Evolutionary conservation across 176 grass and related monocot species (phyloP).

Genomic region (Bromus sterilis): DNA sequence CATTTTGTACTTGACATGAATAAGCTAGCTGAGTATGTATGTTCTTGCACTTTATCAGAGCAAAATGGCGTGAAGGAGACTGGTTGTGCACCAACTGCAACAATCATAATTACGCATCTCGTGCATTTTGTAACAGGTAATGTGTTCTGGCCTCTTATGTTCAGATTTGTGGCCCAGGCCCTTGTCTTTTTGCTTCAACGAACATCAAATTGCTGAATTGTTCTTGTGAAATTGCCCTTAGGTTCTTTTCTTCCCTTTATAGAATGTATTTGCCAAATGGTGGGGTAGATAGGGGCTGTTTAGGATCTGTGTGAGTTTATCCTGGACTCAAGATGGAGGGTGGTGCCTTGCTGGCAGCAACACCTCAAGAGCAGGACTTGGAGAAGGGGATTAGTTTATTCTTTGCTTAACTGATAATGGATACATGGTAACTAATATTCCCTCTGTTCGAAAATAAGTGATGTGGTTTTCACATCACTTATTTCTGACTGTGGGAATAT

Average conservation of each 20-base stretch:
- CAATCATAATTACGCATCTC: constrained; percentile 99
- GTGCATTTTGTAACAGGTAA: constrained; percentile 92
- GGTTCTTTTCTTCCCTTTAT: neutral
- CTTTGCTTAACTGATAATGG: neutral
- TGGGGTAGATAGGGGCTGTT: neutral
- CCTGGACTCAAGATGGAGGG: neutral
- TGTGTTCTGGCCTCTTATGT: neutral
- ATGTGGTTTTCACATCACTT: no score
- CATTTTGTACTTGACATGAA: neutral
- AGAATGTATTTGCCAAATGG: neutral
- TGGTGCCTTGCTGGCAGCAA: neutral
- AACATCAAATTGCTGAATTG: neutral
- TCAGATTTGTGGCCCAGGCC: neutral
- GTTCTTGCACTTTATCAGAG: constrained; percentile 36
- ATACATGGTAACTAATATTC: neutral
- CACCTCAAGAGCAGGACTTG: neutral
- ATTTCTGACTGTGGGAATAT: no score
- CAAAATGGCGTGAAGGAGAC: constrained; percentile 95
- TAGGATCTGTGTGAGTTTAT: neutral
- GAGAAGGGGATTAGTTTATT: neutral
- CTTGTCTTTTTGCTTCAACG: neutral
- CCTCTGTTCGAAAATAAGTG: no score
- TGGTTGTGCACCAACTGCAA: constrained; percentile 94
- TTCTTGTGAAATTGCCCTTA: neutral
- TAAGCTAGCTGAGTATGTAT: neutral